These are phyloP conservation scores for Collybia sp. DNA, from an alignment of 768 basidiomycete species.

Conservation along the genomic window DNA sequence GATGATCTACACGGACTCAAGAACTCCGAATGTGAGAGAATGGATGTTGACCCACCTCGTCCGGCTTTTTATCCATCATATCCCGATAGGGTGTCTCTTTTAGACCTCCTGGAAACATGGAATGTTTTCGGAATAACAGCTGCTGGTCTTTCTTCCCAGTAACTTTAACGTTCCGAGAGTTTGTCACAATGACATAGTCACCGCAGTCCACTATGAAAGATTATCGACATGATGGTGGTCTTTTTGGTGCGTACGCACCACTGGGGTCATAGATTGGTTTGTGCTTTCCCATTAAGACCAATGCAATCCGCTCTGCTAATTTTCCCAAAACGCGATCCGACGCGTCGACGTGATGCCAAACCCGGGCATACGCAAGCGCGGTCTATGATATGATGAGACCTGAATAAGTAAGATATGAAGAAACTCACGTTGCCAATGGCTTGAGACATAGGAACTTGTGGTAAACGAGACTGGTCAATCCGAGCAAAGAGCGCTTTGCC, in stretches of 20 bases:
- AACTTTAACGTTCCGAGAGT: slow-evolving; percentile 77
- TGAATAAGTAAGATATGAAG: neutral
- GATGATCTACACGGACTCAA: slow-evolving; percentile 62
- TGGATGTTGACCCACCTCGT: slow-evolving; percentile 60
- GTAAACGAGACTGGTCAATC: too few relatives aligned
- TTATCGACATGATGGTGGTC: neutral
- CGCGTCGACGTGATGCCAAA: slow-evolving; percentile 96
- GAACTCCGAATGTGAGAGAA: neutral
- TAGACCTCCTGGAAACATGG: slow-evolving; percentile 90
- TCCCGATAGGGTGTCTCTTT: slow-evolving; percentile 84
- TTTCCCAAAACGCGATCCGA: slow-evolving; percentile 90
- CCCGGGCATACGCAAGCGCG: slow-evolving; percentile 89
- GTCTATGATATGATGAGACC: slow-evolving; percentile 49
- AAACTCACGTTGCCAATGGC: slow-evolving; percentile 72
- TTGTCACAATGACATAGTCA: slow-evolving; percentile 96
- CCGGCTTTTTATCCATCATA: slow-evolving; percentile 84
- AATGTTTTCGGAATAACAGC: slow-evolving; percentile 82
- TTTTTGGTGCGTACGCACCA: slow-evolving; percentile 42
- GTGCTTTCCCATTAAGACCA: slow-evolving; percentile 98
- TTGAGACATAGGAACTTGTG: slow-evolving; percentile 74
- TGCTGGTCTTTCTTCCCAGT: slow-evolving; percentile 89
- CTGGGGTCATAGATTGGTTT: slow-evolving; percentile 95
- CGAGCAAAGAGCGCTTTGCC: too few relatives aligned
- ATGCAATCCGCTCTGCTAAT: slow-evolving; percentile 89
- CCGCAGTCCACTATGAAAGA: slow-evolving; percentile 79